Base-by-base conservation (phyloP, 306 rosid genomes). In the Hippophae rhamnoides region DNA sequence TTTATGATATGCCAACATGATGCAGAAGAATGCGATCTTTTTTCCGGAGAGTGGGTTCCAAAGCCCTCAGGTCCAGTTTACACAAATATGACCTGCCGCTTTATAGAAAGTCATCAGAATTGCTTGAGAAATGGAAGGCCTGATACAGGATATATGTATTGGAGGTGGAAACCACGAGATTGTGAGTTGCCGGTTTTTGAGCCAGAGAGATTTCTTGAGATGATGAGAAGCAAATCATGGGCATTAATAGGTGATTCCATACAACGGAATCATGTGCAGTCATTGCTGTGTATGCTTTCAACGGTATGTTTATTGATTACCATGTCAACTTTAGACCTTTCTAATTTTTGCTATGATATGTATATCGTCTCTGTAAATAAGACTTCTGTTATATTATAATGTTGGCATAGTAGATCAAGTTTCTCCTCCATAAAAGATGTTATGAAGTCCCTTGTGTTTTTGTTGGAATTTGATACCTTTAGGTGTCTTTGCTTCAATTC, bases 161-260 rank as follows among this genome's bases (percentile, higher is more conserved):
- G 99, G 99, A 83, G 66, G 59, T 93, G 99, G 99, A 77, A 64
- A 54, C 99, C 99, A 0, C 77, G 80, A 62, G 78, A 69, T 9
- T 93, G 99, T 14, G 84, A 81, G 27, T 69, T 93, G 47, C 90
- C 88, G 5, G 64, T 42, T 60, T 80, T 93, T 52, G 77, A 86
- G 70, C 77, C 97, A 0, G 52, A 50, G 47, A 80, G 74, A 63
- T 88, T 93, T 74, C 97, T 93, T 25, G 69, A 70, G 48, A 64
- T 26, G 64, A 88, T 88, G 99, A 82, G 95, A 68, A 61, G 78
- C 65, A 93, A 88, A 72, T 54, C 63, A 13, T 93, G 89, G 99
- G 99, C 86, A 41, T 67, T 93, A 65, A 81, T 93, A 14, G 99
- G 99, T 8, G 99, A 93, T 79, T 93, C 99, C 1, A 93, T 93